A percentile compares a stretch with the other conserved stretches of the same genome.
Evolutionary conservation across 805 yeast genomes (phyloP).

Genomic region (Schwanniomyces vanrijiae): DNA sequence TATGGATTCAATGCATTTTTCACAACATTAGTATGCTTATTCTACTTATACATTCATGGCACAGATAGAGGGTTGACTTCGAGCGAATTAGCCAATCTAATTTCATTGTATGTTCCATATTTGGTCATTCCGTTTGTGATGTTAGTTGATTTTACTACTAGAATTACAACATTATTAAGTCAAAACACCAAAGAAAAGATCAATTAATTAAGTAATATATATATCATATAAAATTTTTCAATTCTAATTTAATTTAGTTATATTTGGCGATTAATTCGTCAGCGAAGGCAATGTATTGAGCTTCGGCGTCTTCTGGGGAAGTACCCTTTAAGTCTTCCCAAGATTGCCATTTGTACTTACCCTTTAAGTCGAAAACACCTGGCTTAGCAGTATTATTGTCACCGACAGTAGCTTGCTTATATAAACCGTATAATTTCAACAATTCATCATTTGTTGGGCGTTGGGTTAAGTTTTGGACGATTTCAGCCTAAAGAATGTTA

Average conservation of each 20-base stretch:
- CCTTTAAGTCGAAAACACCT: slow-evolving; percentile 88
- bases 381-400: slow-evolving; percentile 89
- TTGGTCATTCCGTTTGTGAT: slow-evolving; percentile 62
- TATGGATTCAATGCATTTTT: slow-evolving; percentile 84
- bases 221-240: not conserved
- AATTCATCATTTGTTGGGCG: slow-evolving; percentile 88
- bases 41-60: slow-evolving; percentile 42
- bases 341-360: slow-evolving; percentile 96
- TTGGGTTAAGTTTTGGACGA: slow-evolving; percentile 70
- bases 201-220: slow-evolving; percentile 1
- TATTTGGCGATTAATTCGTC: slow-evolving; percentile 57
- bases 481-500: slow-evolving; percentile 59
- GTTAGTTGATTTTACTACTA: slow-evolving; percentile 44
- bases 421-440: slow-evolving; percentile 83
- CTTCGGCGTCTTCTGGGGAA: slow-evolving; percentile 87
- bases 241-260: slow-evolving; percentile 12
- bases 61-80: slow-evolving; percentile 36
- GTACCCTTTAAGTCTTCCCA: slow-evolving; percentile 89
- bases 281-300: slow-evolving; percentile 68
- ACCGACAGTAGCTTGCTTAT: slow-evolving; percentile 96
- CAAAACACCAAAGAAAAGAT: not conserved
- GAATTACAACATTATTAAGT: slow-evolving; percentile 8
- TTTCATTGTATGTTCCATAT: slow-evolving; percentile 68
- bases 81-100: slow-evolving; percentile 41
- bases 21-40: slow-evolving; percentile 74